Base-by-base conservation (phyloP, 805 yeast species). In the Teunomyces pallodes region DNA sequence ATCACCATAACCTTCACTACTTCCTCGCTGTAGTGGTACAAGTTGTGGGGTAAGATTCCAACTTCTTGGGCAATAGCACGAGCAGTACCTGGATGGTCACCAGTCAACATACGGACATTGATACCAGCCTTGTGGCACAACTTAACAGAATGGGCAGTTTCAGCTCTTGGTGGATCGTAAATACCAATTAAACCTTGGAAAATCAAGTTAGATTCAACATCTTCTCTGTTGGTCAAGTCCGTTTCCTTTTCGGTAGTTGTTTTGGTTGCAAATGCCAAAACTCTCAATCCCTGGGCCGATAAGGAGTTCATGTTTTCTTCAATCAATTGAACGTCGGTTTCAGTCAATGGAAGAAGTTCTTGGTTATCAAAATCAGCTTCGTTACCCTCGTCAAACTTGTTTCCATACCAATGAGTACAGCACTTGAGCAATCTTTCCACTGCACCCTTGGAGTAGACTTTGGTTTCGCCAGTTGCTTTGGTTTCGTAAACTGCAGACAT, bases 81-180 rank as follows among this genome's bases (percentile, higher is more conserved):
- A 13, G 92, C 92, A 38, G 92, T 86, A 32, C 84, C 84, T 8
- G 86, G 87, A 58, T 84, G 90, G 61, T 86, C 92, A 53, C 92
- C 92, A 14, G 92, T 86, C 36, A 87, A 76, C 92, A 86, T 86
- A 56, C 83, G 89, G 41, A 86, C 91, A 54, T 83, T 81, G 55
- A 86, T 83, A 51, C 92, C 92, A 12, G 92, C 92, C 42, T 64
- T 72, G 60, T 84, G 90, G 64, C 91, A 86, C 50, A 69, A 64
- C 56, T 77, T 77, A 17, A 86, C 91, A 5, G 87, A 79, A 9
- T 72, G 79, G 9, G 81, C 79, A 12, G 89, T 80, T 67, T 86
- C 91, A 9, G 72, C 69, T 57, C 92, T 75, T 48, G 92, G 92
- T 14, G 92, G 92, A 62, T 86, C 92, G 60, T 86, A 86, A 54